Conservation (phyloP, 345 rosid species). For the Bruguiera parviflora region DNA sequence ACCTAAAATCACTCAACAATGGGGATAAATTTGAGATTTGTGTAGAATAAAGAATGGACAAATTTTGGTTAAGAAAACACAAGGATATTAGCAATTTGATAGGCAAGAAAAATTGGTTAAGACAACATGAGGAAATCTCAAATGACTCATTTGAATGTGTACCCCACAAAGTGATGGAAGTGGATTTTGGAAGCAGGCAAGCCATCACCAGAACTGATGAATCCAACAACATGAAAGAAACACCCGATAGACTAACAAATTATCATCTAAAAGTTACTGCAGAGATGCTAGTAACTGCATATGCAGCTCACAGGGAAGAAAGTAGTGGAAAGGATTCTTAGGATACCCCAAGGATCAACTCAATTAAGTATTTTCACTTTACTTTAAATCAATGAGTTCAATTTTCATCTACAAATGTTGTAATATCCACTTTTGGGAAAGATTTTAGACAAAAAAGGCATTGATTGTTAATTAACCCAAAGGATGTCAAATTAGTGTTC, state of each 20-base stretch:
- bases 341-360: too few relatives aligned
- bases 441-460: background rate
- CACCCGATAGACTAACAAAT: background rate
- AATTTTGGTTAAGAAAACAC: background rate
- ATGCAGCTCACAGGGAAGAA: too few relatives aligned
- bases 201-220: background rate
- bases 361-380: too few relatives aligned
- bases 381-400: too few relatives aligned
- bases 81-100: too few relatives aligned
- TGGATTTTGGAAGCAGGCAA: background rate
- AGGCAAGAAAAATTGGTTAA: too few relatives aligned
- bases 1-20: constrained; percentile 46
- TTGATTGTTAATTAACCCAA: background rate
- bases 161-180: background rate
- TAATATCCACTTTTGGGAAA: background rate
- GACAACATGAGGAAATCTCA: background rate
- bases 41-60: background rate
- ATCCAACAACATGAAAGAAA: background rate
- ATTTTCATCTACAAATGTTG: background rate
- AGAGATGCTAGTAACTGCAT: background rate
- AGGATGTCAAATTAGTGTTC: constrained; percentile 2
- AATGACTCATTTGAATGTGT: background rate
- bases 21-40: background rate
- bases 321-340: too few relatives aligned
- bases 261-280: background rate